phyloP scores from a whole-genome alignment of 23 red algal species.

The Gracilaria caudata region DNA sequence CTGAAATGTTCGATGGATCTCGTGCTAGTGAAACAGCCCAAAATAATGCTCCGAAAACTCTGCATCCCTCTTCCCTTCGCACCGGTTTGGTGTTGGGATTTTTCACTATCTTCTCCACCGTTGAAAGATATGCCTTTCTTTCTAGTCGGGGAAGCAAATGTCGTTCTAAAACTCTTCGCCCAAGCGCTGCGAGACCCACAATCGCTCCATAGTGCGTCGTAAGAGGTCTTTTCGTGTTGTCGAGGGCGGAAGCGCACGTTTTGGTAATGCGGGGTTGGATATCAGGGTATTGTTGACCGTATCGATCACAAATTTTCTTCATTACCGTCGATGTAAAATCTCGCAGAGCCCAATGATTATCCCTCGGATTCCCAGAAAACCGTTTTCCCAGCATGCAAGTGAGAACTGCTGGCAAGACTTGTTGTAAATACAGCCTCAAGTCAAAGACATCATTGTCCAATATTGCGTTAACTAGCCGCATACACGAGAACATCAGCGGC shows the following conservation, averaged over 20 bases:
- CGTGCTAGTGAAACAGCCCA: slow-evolving; percentile 55
- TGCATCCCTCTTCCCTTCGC: slow-evolving; percentile 39
- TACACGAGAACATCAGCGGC: slow-evolving; percentile 49
- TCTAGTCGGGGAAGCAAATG: slow-evolving; percentile 44
- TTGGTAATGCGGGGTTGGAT: slow-evolving; percentile 82
- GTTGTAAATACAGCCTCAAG: slow-evolving; percentile 84
- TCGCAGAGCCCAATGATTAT: slow-evolving; percentile 95
- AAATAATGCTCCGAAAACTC: slow-evolving; percentile 52
- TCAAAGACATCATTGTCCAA: slow-evolving; percentile 83
- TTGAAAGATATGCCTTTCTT: slow-evolving; percentile 11
- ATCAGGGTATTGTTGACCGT: slow-evolving; percentile 59
- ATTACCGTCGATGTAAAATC: slow-evolving; percentile 75
- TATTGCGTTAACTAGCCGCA: slow-evolving; percentile 86
- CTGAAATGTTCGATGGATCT: background rate
- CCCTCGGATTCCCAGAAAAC: slow-evolving; percentile 59
- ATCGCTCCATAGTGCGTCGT: slow-evolving; percentile 93
- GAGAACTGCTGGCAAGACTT: slow-evolving; percentile 81
- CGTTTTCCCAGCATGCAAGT: slow-evolving; percentile 86
- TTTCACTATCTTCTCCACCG: slow-evolving; percentile 5
- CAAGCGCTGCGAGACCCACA: slow-evolving; percentile 53
- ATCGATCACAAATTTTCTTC: slow-evolving; percentile 63
- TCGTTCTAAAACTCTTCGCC: slow-evolving; percentile 40
- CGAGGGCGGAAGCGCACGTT: slow-evolving; percentile 70
- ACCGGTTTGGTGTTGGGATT: slow-evolving; percentile 9
- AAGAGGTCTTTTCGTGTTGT: slow-evolving; percentile 62